Evolutionary conservation across 257 asterid species (phyloP).

Genomic region (Scutellaria galericulata): DNA sequence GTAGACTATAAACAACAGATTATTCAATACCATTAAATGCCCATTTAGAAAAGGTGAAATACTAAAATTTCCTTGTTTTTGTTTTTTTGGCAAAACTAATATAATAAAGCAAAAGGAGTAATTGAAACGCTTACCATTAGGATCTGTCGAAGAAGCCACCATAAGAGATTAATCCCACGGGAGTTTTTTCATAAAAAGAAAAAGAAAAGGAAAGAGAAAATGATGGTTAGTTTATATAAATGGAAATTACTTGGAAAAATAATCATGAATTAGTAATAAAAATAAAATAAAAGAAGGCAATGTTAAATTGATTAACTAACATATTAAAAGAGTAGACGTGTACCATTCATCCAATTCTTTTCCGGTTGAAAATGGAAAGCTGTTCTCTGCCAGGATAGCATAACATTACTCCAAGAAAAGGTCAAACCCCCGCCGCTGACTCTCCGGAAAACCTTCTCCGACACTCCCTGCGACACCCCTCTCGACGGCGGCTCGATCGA

Average conservation of each 20-base stretch:
- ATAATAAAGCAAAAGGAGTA: not conserved
- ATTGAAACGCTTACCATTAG: constrained; percentile 61
- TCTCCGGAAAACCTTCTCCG: constrained; percentile 64
- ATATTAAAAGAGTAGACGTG: not conserved
- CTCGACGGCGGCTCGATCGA: constrained; percentile 45
- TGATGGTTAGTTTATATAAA: constrained; percentile 8
- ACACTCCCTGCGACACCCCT: constrained; percentile 73
- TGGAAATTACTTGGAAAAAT: not conserved
- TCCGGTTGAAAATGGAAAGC: constrained; percentile 74
- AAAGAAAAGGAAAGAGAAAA: not conserved
- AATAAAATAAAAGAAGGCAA: not conserved
- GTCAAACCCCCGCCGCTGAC: constrained; percentile 33
- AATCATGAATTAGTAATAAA: not conserved
- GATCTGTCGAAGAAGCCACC: constrained; percentile 61
- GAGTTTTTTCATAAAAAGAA: not conserved
- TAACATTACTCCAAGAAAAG: constrained; percentile 64
- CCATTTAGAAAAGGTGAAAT: not conserved
- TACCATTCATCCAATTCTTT: constrained; percentile 80
- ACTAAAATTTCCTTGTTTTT: no score
- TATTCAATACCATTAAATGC: not conserved
- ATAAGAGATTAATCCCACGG: constrained; percentile 26
- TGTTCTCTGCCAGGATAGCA: constrained; percentile 81
- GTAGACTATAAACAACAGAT: not conserved
- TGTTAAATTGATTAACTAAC: no score
- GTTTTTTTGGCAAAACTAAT: not conserved